Evolutionary conservation across 2,329 filamentous ascomycete genomes (phyloP).

Genomic region (Fusarium sarcochroum): DNA sequence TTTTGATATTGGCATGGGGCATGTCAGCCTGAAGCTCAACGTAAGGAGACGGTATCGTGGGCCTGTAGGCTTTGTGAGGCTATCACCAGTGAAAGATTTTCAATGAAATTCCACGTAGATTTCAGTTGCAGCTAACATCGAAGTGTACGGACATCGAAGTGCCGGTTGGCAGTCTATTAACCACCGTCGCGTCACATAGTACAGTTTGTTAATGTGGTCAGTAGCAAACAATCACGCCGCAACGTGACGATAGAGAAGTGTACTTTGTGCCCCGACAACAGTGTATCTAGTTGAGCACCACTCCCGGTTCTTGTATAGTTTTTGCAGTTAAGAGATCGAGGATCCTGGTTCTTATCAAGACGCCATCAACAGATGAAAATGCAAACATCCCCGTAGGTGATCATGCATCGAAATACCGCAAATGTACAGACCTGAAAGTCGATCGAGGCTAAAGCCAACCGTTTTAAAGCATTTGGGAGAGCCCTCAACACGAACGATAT

Average conservation of each 20-base stretch:
- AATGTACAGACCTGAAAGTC: background rate
- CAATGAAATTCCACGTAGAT: background rate
- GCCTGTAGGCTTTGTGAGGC: background rate
- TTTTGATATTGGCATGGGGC: background rate
- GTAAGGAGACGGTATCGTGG: background rate
- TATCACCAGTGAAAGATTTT: background rate
- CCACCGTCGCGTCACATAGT: background rate
- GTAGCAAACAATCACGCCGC: background rate
- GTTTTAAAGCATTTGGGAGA: background rate
- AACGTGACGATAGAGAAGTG: background rate
- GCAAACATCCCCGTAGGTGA: background rate
- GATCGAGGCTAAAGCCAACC: background rate
- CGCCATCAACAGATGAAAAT: slow-evolving; percentile 20
- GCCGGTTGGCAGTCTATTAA: no score
- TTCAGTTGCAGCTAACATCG: background rate
- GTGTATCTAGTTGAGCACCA: background rate
- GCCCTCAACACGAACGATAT: no score
- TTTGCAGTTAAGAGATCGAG: slow-evolving; percentile 16
- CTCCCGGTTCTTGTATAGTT: background rate
- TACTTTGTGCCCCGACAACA: background rate
- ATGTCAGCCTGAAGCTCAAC: background rate
- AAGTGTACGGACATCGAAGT: no score
- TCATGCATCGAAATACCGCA: slow-evolving; percentile 1
- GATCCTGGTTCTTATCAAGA: slow-evolving; percentile 14
- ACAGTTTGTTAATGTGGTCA: background rate